Base-by-base conservation (phyloP, 768 basidiomycete species). In the Serendipita indica region DNA sequence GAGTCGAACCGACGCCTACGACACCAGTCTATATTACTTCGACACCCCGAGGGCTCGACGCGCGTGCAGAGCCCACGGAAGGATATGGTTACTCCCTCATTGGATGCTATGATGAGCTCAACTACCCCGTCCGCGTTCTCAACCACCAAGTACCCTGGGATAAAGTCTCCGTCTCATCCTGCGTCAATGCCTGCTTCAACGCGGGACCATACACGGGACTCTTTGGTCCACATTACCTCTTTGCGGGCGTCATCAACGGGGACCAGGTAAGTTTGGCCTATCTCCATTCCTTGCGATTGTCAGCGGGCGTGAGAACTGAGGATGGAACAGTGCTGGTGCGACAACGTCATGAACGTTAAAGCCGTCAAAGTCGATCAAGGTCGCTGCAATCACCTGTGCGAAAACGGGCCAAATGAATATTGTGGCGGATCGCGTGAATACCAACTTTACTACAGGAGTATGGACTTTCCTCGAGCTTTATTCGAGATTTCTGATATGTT, bases 171-270 rank as follows among this genome's bases (percentile, higher is more conserved):
- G 27, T 43, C 41, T 18, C 41, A 7, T 43, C 41, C n/a, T 43
- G 41, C 27, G 41, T 43, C 41, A 43, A 43, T 5, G 41, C 41
- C 27, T 43, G 41, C n/a, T 43, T 43, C 3, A 6, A 43, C 5
- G 27, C 18, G 1, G 41, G 41, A 7, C 41, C 41, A 1, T 25
- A 7, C 2, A 43, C 41, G 7, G 41, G 41, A 18, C 41, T 43
- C 6, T 43, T 43, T 43, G 41, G 41, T 43, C 41, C 41, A 7
- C 41, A 43, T 43, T n/a, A 43, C 41, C 41, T 43, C 41, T 43
- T 43, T 43, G 41, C 41, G 16, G 41, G 41, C n/a, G 41, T 43
- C 41, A n/a, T 7, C 7, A 43, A 43, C 16, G 41, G 41, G 6
- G 16, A 43, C 27, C n/a, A n/a, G n/a, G n/a, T n/a, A n/a, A n/a